These are phyloP conservation scores for Tetrahymena malaccensis DNA, from an alignment of 73 alveolate genomes.

Conservation along the genomic window DNA sequence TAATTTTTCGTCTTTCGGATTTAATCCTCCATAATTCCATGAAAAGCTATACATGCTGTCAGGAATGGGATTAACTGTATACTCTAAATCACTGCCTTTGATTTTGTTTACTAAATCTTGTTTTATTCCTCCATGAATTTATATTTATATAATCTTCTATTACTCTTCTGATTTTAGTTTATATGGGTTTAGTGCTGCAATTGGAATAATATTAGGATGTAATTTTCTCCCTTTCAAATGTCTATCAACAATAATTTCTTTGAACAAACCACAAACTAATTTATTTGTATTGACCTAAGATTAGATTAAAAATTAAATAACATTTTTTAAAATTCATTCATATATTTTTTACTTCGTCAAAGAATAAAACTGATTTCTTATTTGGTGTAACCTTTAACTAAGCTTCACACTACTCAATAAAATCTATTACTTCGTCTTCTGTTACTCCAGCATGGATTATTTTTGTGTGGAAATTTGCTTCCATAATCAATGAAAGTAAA, in stretches of 20 bases:
- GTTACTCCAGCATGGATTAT: constrained; percentile 69
- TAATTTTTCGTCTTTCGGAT: constrained; percentile 36
- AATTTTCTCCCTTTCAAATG: background rate
- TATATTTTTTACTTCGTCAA: constrained; percentile 48
- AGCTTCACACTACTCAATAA: constrained; percentile 6
- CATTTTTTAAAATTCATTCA: too few relatives aligned
- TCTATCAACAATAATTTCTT: background rate
- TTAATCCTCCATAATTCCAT: constrained; percentile 60
- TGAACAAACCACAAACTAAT: background rate
- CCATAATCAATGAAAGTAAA: constrained; percentile 33
- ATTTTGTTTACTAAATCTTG: constrained; percentile 9
- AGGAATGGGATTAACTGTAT: constrained; percentile 67
- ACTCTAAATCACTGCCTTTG: constrained; percentile 24
- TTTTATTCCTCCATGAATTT: constrained; percentile 49
- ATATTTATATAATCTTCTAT: background rate
- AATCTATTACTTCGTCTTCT: constrained; percentile 28
- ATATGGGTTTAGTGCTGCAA: background rate
- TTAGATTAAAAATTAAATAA: background rate
- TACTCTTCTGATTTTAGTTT: background rate
- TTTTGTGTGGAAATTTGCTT: constrained; percentile 46
- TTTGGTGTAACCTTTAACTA: background rate
- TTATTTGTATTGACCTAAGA: background rate
- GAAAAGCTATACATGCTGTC: constrained; percentile 51
- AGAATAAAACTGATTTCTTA: constrained; percentile 53
- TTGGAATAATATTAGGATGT: background rate